phyloP scores from a whole-genome alignment of 192 early-diverging fungal species.

The Chytriomyces sp. region DNA sequence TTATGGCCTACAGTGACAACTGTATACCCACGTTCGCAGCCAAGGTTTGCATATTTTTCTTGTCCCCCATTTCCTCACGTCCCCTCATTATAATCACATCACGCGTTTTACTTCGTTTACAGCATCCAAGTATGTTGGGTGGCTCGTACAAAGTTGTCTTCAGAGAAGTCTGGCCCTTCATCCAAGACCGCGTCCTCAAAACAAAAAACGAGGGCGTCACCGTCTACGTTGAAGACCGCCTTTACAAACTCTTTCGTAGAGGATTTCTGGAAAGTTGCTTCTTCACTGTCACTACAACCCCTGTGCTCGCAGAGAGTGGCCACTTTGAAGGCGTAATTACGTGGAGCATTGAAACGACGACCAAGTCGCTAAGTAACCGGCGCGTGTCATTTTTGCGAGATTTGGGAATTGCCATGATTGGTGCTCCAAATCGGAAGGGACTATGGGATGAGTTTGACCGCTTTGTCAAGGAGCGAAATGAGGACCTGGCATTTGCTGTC shows the following conservation, averaged over 20 bases:
- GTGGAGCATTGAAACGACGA: slow-evolving; percentile 24
- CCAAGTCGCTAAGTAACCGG: not conserved
- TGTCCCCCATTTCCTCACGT: not conserved
- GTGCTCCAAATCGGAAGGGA: not conserved
- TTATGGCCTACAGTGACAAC: slow-evolving; percentile 23
- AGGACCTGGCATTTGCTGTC: slow-evolving; percentile 18
- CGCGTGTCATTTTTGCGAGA: not conserved
- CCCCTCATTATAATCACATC: not conserved
- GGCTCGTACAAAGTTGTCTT: slow-evolving; percentile 33
- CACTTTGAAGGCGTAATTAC: slow-evolving; percentile 16
- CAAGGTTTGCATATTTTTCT: not conserved
- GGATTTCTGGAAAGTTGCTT: slow-evolving; percentile 37
- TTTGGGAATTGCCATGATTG: not conserved
- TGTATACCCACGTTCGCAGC: not conserved
- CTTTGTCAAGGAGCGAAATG: not conserved
- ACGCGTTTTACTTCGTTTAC: not conserved
- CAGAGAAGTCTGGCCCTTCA: slow-evolving; percentile 33
- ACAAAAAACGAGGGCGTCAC: slow-evolving; percentile 1
- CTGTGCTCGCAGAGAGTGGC: slow-evolving; percentile 12
- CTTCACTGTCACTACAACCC: slow-evolving; percentile 26
- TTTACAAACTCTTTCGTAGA: slow-evolving; percentile 32
- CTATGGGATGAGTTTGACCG: not conserved
- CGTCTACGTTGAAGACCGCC: slow-evolving; percentile 24
- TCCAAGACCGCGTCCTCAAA: slow-evolving; percentile 7
- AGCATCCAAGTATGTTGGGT: slow-evolving; percentile 39